Evolutionary conservation across 2,329 filamentous ascomycete genomes (phyloP).

Genomic region (Chrysoporthe puriensis): DNA sequence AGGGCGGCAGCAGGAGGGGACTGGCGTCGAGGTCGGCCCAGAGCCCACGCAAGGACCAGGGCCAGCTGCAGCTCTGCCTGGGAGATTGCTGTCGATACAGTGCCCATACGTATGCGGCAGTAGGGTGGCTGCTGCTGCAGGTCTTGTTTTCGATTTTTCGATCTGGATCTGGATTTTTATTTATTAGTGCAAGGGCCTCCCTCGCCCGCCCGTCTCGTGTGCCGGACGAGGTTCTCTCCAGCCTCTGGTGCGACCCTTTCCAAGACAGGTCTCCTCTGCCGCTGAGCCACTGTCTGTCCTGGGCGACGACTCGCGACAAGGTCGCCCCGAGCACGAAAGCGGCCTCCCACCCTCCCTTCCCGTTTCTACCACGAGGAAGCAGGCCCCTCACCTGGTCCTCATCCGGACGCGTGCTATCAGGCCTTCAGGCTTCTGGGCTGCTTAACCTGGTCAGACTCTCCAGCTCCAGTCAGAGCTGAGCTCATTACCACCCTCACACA

Average conservation of each 20-base stretch:
- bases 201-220: background rate
- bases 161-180: background rate
- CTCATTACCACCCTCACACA: background rate
- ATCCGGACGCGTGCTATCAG: background rate
- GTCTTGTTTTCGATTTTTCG: background rate
- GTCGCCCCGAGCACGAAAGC: background rate
- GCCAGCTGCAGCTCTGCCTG: background rate
- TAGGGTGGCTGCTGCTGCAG: background rate
- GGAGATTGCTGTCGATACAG: conserved; percentile 6
- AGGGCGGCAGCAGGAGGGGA: conserved; percentile 1
- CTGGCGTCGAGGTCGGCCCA: background rate
- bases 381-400: background rate
- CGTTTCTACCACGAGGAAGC: background rate
- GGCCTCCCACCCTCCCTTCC: background rate
- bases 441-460: background rate
- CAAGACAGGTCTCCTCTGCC: background rate
- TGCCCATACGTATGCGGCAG: background rate
- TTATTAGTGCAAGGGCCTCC: background rate
- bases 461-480: background rate
- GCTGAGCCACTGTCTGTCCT: background rate
- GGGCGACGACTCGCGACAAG: background rate
- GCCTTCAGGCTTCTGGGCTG: background rate
- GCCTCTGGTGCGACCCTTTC: background rate
- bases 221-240: background rate
- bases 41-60: background rate